Conservation (phyloP, 2,329 filamentous ascomycete genomes). For the Myriosclerotinia curreyana region DNA sequence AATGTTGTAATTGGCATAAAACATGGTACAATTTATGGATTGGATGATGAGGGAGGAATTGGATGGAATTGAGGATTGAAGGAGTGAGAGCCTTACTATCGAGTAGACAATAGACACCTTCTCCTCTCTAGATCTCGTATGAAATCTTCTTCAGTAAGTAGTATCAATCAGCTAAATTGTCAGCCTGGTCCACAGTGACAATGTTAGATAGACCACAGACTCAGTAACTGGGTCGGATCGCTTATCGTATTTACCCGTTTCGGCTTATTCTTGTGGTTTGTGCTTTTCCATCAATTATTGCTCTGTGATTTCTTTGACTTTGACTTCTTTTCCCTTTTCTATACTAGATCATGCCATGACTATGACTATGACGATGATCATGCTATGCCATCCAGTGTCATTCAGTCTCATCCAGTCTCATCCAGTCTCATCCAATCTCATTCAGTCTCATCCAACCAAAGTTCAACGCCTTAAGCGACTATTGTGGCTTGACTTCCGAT, state of each 20-base stretch:
- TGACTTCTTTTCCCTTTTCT: too few species aligned
- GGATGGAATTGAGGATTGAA: constrained; percentile 10
- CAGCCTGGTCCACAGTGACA: background rate
- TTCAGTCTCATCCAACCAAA: constrained; percentile 7
- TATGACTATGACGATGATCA: too few species aligned
- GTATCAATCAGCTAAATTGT: constrained; percentile 10
- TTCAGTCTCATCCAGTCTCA: too few species aligned
- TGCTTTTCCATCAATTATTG: background rate
- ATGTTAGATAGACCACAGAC: too few species aligned
- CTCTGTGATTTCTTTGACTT: too few species aligned
- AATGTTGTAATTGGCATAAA: constrained; percentile 1
- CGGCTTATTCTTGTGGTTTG: background rate
- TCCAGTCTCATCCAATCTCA: background rate
- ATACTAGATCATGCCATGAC: too few species aligned
- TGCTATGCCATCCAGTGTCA: background rate
- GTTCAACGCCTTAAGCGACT: constrained; percentile 19
- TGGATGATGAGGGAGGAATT: constrained; percentile 1
- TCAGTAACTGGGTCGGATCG: background rate
- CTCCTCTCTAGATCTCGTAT: background rate
- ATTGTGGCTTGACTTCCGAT: constrained; percentile 12
- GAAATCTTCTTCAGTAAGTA: too few species aligned
- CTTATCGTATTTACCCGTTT: constrained; percentile 7
- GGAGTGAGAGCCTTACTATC: constrained; percentile 16
- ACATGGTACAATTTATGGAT: background rate
- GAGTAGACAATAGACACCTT: background rate